A percentile compares a stretch with the other conserved stretches of the same genome.
phyloP scores from a whole-genome alignment of 1,139 yeast species.

The Kurtzmaniella quercitrusa region DNA sequence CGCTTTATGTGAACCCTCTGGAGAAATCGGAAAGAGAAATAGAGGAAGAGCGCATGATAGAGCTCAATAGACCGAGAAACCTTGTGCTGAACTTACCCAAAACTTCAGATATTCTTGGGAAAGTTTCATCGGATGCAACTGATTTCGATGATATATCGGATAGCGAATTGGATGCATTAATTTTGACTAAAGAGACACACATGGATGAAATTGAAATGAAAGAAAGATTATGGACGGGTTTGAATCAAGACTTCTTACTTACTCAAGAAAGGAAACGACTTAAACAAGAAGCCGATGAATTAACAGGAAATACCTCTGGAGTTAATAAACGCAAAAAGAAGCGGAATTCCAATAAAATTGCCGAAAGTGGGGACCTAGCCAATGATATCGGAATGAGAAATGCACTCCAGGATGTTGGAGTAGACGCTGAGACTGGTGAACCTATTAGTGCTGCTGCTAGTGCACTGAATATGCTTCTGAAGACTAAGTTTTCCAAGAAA shows the following conservation, averaged over 20 bases:
- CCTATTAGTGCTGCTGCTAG: constrained; percentile 62
- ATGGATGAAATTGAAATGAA: constrained; percentile 61
- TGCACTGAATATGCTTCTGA: constrained; percentile 65
- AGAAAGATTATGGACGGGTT: constrained; percentile 82
- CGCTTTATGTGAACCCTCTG: constrained; percentile 23
- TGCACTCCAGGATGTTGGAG: constrained; percentile 35
- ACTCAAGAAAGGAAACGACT: constrained; percentile 84
- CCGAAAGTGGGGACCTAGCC: constrained; percentile 15
- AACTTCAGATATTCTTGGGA: constrained; percentile 47
- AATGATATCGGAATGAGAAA: constrained; percentile 31
- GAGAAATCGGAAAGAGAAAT: constrained; percentile 18
- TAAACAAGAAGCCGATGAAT: constrained; percentile 80
- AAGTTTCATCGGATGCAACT: constrained; percentile 57
- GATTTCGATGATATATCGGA: constrained; percentile 78
- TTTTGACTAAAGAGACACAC: constrained; percentile 43
- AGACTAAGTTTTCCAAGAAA: constrained; percentile 76
- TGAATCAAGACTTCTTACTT: constrained; percentile 78
- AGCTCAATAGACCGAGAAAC: constrained; percentile 51
- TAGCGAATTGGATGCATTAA: constrained; percentile 58
- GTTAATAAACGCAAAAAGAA: constrained; percentile 31
- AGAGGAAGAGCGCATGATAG: constrained; percentile 18
- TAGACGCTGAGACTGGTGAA: constrained; percentile 44
- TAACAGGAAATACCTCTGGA: constrained; percentile 68
- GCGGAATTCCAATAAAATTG: constrained; percentile 11
- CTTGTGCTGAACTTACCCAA: constrained; percentile 50